Conservation (phyloP, 768 basidiomycete species). For the Coprinopsis cinerea region DNA sequence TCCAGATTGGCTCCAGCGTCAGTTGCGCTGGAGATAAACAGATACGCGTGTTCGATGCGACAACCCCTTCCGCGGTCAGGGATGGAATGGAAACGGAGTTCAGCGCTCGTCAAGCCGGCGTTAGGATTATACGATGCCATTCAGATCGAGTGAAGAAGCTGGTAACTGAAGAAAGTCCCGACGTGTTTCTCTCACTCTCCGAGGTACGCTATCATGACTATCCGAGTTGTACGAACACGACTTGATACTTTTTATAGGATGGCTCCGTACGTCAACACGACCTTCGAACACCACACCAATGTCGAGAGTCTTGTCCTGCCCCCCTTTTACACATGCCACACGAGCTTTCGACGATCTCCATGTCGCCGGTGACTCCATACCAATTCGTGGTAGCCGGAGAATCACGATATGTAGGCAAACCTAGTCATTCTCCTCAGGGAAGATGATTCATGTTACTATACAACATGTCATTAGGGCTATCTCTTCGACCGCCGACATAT, state of each 20-base stretch:
- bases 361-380: slow-evolving; percentile 76
- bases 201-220: slow-evolving; percentile 41
- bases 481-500: slow-evolving; percentile 79
- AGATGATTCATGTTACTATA: neutral
- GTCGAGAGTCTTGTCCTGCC: slow-evolving; percentile 56
- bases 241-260: slow-evolving; percentile 43
- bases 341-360: slow-evolving; percentile 65
- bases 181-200: slow-evolving; percentile 72
- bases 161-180: slow-evolving; percentile 72
- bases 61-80: slow-evolving; percentile 29
- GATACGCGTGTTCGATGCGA: slow-evolving; percentile 75
- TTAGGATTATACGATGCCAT: slow-evolving; percentile 66
- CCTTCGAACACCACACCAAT: slow-evolving; percentile 64
- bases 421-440: slow-evolving; percentile 10
- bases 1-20: slow-evolving; percentile 34
- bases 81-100: slow-evolving; percentile 42
- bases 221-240: slow-evolving; percentile 4
- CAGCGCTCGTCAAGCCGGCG: slow-evolving; percentile 39
- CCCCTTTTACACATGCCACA: slow-evolving; percentile 63
- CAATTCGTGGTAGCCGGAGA: slow-evolving; percentile 84
- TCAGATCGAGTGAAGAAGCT: slow-evolving; percentile 68
- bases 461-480: slow-evolving; percentile 46
- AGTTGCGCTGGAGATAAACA: slow-evolving; percentile 73
- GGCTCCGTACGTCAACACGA: slow-evolving; percentile 88
- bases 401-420: slow-evolving; percentile 58